Evolutionary conservation across 2,329 filamentous ascomycete genomes (phyloP), one percentile per base, ranked within the genome.

Genomic region (Epicoccum nigrum): DNA sequence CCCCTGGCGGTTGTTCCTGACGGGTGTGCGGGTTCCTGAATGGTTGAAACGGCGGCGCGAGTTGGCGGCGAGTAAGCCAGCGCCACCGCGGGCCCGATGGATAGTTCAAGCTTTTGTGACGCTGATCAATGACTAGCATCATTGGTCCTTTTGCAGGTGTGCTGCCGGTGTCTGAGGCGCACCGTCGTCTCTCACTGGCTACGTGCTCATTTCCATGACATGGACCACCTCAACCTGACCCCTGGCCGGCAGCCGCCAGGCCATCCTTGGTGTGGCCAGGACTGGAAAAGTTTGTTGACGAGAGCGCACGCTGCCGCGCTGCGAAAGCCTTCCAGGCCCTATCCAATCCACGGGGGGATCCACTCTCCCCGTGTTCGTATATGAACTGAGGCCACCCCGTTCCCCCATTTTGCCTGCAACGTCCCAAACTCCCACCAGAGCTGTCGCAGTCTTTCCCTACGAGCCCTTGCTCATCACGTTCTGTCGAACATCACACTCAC

Each of bases 381-480:
- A 70, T 70, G 43, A 67, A 62, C 50, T 56, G 51, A 53, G 27
- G 20, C 44, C 37, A 45, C 59, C 65, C 65, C 60, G 52, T 52
- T 41, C 53, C 60, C 63, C 58, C 56, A 51, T 45, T 59, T 49
- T 45, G 51, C 61, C 62, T 56, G 35, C 59, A 56, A 65, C 59
- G 56, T 60, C 55, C 51, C 53, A 60, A 57, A 58, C 49, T 55
- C 63, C 60, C 44, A 62, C 63, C 68, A 69, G 63, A 64, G 60
- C 62, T 67, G 61, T 68, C 65, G 67, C 68, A 47, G 65, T 68
- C 67, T 53, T 58, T 72, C 69, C 58, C 70, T 71, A 65, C 63
- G 69, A 74, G 72, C 73, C 71, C 63, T 73, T 68, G 75, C 75
- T 77, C 76, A 62, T 71, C 73, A 56, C 70, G 61, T 67, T 70